Evolutionary conservation across 1,284 basidiomycete species (phyloP).

Genomic region (Papiliotrema laurentii): DNA sequence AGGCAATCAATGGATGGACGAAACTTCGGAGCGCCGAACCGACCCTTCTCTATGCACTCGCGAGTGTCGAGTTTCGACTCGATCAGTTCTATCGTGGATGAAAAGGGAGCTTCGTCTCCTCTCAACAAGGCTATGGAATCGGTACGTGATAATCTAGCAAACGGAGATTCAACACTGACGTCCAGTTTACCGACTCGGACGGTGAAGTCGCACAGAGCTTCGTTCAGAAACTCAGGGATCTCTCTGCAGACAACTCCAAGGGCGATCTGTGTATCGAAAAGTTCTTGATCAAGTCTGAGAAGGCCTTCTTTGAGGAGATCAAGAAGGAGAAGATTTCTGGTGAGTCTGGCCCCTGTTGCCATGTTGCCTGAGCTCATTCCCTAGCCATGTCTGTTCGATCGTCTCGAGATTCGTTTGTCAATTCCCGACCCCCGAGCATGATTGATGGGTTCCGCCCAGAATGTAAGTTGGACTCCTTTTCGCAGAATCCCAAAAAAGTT

Average conservation of each 20-base stretch:
- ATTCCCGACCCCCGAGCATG: conserved; percentile 53
- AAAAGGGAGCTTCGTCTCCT: conserved; percentile 73
- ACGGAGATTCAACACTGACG: conserved; percentile 8
- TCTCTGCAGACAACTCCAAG: conserved; percentile 82
- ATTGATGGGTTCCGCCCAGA: conserved; percentile 67
- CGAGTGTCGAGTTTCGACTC: conserved; percentile 77
- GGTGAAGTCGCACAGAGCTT: conserved; percentile 85
- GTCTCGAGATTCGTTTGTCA: conserved; percentile 63
- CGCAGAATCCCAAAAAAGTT: conserved; percentile 3
- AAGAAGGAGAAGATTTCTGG: conserved; percentile 70
- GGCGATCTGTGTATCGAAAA: conserved; percentile 86
- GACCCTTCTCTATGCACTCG: conserved; percentile 75
- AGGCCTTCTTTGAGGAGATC: conserved; percentile 83
- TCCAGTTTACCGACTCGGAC: conserved; percentile 81
- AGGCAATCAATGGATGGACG: conserved; percentile 32
- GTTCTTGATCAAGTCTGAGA: conserved; percentile 82
- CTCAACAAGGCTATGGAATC: conserved; percentile 87
- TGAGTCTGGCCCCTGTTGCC: conserved; percentile 9
- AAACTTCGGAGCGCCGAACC: conserved; percentile 52
- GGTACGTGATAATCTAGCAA: conserved; percentile 50
- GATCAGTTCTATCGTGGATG: conserved; percentile 80
- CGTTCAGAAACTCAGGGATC: conserved; percentile 71
- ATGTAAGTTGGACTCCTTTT: conserved; percentile 53
- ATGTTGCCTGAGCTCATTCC: conserved; percentile 2
- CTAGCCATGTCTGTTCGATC: conserved; percentile 52